Percentiles rank a stretch among this genome's conserved stretches.
Evolutionary conservation across 768 basidiomycete species (phyloP).

Genomic region (Suillus luteus): DNA sequence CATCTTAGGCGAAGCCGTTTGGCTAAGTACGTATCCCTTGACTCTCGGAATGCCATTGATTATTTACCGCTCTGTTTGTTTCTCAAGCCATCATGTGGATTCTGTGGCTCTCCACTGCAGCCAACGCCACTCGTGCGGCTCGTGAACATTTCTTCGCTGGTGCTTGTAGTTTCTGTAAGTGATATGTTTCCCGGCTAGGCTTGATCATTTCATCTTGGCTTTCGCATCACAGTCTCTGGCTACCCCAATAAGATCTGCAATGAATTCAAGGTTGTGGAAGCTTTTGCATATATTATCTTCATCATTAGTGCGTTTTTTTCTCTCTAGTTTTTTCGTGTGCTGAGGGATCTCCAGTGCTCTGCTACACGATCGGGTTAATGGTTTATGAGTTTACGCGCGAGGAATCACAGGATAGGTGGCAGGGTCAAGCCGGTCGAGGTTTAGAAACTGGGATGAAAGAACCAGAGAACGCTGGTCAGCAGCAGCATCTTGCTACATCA

Average conservation of each 20-base stretch:
- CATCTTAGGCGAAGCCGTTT: slow-evolving; percentile 39
- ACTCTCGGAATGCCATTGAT: not conserved
- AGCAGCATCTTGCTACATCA: not conserved
- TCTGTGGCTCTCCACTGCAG: slow-evolving; percentile 42
- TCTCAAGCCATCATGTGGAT: slow-evolving; percentile 37
- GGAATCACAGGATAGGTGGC: not conserved
- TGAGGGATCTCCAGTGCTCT: slow-evolving; percentile 28
- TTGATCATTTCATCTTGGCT: slow-evolving; percentile 1
- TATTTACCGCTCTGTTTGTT: not conserved
- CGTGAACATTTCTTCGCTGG: slow-evolving; percentile 7
- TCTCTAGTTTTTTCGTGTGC: not conserved
- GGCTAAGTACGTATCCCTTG: slow-evolving; percentile 34
- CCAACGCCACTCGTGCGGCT: slow-evolving; percentile 22
- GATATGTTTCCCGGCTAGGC: not conserved
- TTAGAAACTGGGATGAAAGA: not conserved
- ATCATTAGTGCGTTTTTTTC: slow-evolving; percentile 29
- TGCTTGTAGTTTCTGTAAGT: slow-evolving; percentile 14
- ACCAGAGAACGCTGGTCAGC: not conserved
- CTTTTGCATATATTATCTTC: slow-evolving; percentile 40
- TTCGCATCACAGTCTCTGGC: slow-evolving; percentile 15
- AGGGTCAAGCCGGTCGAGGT: not conserved
- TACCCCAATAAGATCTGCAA: slow-evolving; percentile 23
- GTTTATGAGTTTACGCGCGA: slow-evolving; percentile 17
- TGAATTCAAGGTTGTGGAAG: slow-evolving; percentile 34
- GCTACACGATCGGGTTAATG: slow-evolving; percentile 31